A percentile compares a stretch with the other conserved stretches of the same genome.
Conservation (phyloP, 2,329 filamentous ascomycete species). For the Penicillium digitatum region DNA sequence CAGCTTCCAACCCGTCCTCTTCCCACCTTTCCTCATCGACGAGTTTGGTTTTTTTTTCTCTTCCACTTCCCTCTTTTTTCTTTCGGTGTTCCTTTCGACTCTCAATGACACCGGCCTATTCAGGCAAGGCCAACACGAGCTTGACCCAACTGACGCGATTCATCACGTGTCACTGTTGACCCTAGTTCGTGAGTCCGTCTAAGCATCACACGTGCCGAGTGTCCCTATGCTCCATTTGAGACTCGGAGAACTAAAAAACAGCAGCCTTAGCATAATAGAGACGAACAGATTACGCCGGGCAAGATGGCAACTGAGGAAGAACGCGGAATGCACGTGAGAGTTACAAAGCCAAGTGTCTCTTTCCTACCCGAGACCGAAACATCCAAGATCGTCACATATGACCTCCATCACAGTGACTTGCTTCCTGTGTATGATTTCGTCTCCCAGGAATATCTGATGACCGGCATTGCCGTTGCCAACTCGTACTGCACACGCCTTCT, state of each 20-base stretch:
- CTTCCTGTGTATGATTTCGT: background rate
- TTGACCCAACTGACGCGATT: background rate
- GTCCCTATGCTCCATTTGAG: background rate
- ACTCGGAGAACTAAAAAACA: background rate
- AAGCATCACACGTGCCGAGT: background rate
- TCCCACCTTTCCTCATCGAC: background rate
- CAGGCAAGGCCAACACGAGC: background rate
- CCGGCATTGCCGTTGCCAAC: background rate
- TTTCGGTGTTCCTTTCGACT: background rate
- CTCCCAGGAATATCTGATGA: background rate
- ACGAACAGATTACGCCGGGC: background rate
- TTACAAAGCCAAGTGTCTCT: background rate
- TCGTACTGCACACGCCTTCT: background rate
- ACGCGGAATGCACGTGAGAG: background rate
- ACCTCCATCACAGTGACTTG: background rate
- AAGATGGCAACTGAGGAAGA: background rate
- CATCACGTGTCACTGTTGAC: background rate
- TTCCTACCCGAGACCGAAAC: background rate
- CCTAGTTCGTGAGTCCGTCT: conserved; percentile 1
- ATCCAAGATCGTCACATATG: background rate
- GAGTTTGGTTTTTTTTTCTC: background rate
- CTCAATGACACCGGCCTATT: background rate
- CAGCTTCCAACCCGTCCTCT: background rate
- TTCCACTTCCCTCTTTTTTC: background rate
- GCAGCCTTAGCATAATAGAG: background rate